These are phyloP conservation scores for Berberis vulgaris DNA, from an alignment of 164 flowering plant genomes.

Conservation along the genomic window DNA sequence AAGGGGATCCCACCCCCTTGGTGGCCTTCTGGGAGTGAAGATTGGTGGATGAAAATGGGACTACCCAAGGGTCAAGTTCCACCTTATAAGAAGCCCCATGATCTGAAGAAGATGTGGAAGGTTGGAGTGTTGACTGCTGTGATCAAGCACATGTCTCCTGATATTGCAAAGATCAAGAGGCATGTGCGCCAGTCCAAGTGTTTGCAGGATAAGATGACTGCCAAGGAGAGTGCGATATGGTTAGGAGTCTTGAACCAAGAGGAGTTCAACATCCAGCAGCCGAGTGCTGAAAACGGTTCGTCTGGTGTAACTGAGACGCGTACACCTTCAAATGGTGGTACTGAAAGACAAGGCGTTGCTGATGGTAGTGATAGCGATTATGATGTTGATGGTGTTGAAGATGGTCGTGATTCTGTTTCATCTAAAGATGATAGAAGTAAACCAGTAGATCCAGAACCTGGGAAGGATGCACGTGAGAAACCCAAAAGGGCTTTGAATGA, in stretches of 20 bases:
- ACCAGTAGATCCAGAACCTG: constrained; percentile 20
- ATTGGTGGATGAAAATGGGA: constrained; percentile 1
- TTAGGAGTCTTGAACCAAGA: constrained; percentile 1
- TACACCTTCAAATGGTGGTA: constrained; percentile 19
- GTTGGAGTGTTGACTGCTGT: neutral
- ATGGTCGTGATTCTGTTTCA: constrained; percentile 41
- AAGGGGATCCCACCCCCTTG: constrained; percentile 1
- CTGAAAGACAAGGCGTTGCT: constrained; percentile 31
- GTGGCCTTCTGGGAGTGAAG: constrained; percentile 4
- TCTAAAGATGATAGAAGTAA: constrained; percentile 47
- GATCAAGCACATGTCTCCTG: constrained; percentile 4
- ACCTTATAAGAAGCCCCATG: neutral
- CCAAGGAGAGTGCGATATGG: neutral
- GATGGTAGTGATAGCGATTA: constrained; percentile 58
- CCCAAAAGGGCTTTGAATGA: constrained; percentile 11
- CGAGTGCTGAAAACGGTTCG: constrained; percentile 46
- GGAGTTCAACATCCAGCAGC: constrained; percentile 33
- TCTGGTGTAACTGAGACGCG: constrained; percentile 43
- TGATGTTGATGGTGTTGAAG: constrained; percentile 55
- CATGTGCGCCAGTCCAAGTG: constrained; percentile 3
- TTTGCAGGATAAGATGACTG: constrained; percentile 2
- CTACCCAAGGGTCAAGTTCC: neutral
- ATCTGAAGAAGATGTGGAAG: constrained; percentile 1
- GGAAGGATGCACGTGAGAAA: constrained; percentile 5
- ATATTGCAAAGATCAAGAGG: neutral